Base-by-base conservation (phyloP, 2,329 filamentous ascomycete genomes). In the Microdochium trichocladiopsis region DNA sequence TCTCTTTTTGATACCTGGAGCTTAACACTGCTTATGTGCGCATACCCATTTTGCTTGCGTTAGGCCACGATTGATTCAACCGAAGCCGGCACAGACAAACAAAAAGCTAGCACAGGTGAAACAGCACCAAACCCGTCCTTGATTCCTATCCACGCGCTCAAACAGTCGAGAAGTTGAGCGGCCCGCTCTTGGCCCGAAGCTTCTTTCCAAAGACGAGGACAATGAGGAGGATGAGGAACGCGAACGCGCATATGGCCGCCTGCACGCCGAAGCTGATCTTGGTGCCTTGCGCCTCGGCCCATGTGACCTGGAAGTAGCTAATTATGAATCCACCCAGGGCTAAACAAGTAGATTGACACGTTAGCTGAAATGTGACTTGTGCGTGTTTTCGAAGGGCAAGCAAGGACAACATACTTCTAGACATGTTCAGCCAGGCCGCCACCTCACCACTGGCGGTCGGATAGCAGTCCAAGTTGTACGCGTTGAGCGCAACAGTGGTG, bases 381-480 rank as follows among this genome's bases (percentile, higher is more conserved):
- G n/a, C n/a, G n/a, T 37, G 33, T 37, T 16, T 37, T 37, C 33
- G 33, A 37, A 37, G 14, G 4, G 6, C 33, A 9, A 14, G 28
- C 8, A 9, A 33, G 28, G 8, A 33, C 28, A n/a, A 45, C 41
- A 21, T 45, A 45, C 41, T 76, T 1, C 77, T 65, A 2, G 69
- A 70, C 51, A 75, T 70, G 61, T 79, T 79, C 48, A 81, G 63
- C 74, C 75, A 78, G 0, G 74, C 72, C 6, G 72, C 72, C 2
- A 79, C 76, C 58, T 80, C 77, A 3, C 77, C 77, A n/a, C 71
- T 73, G 2, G 73, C 77, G 60, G 80, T 73, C 0, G 78, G 78
- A 61, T 81, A 82, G 56, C 68, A 69, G 63, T 82, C 78, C 8
- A 82, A 72, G 25, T 71, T 69, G 59, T 81, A 82, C 8, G 74